Evolutionary conservation across 2,329 filamentous ascomycete genomes (phyloP).

Genomic region (Epichloe gansuensis): DNA sequence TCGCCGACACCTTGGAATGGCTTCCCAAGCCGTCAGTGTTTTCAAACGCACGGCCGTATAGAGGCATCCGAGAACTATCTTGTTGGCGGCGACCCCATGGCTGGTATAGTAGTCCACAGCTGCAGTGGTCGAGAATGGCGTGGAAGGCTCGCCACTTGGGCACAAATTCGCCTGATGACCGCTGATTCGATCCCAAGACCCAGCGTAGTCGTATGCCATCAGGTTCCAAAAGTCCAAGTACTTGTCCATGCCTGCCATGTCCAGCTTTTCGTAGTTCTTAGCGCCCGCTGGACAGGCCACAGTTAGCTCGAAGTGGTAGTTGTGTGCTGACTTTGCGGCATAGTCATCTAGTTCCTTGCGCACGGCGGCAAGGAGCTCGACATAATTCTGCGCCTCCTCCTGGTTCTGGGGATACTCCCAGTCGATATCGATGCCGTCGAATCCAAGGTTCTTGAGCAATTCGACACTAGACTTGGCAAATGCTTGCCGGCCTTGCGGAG

Average conservation of each 20-base stretch:
- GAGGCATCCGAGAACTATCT: conserved; percentile 86
- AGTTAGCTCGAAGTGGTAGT: conserved; percentile 50
- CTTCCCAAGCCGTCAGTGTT: conserved; percentile 64
- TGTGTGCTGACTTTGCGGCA: conserved; percentile 26
- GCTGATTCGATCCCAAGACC: conserved; percentile 60
- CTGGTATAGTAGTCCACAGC: conserved; percentile 61
- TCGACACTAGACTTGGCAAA: conserved; percentile 68
- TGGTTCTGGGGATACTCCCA: conserved; percentile 53
- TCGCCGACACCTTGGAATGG: conserved; percentile 61
- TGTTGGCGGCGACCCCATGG: conserved; percentile 51
- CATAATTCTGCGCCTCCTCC: conserved; percentile 44
- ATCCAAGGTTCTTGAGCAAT: conserved; percentile 68
- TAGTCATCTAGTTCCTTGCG: conserved; percentile 48
- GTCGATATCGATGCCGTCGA: conserved; percentile 59
- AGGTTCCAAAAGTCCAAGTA: conserved; percentile 66
- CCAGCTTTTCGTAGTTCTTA: conserved; percentile 49
- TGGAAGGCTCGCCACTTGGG: conserved; percentile 46
- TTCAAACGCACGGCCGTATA: conserved; percentile 80
- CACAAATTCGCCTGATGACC: conserved; percentile 78
- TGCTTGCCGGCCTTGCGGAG: conserved; percentile 49
- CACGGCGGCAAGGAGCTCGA: conserved; percentile 44
- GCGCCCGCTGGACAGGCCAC: conserved; percentile 53
- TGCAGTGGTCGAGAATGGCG: conserved; percentile 63
- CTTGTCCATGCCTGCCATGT: conserved; percentile 51
- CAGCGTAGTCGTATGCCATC: conserved; percentile 85